Percentiles rank a stretch among this genome's conserved stretches.
These are phyloP conservation scores for Beauveria sp. DNA, from an alignment of 2,329 filamentous ascomycete genomes.

Conservation along the genomic window DNA sequence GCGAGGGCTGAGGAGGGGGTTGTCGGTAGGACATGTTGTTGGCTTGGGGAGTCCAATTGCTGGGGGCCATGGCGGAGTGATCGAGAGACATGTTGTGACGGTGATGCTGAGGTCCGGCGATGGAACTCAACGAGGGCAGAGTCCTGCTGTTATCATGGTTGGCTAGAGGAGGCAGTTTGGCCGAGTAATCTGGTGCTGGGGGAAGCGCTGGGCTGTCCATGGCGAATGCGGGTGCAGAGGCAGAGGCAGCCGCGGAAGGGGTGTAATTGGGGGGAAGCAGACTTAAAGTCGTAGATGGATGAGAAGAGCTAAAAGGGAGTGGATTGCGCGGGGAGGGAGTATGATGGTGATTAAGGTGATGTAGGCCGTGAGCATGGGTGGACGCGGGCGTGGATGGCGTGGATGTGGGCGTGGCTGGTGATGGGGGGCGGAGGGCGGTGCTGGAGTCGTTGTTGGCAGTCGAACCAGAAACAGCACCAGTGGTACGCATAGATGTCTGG, in stretches of 20 bases:
- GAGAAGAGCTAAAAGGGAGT: constrained; percentile 14
- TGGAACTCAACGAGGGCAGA: constrained; percentile 29
- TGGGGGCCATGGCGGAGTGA: constrained; percentile 7
- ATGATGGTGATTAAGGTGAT: constrained; percentile 3
- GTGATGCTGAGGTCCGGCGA: constrained; percentile 23
- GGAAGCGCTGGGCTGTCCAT: constrained; percentile 3
- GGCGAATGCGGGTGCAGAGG: neutral
- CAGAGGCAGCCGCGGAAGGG: neutral
- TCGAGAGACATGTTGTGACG: constrained; percentile 14
- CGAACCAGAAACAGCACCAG: neutral
- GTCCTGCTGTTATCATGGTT: constrained; percentile 22
- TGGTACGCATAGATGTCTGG: neutral
- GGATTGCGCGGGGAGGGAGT: constrained; percentile 15
- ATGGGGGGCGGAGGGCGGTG: neutral
- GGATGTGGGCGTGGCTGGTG: neutral
- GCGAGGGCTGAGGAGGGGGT: constrained; percentile 17
- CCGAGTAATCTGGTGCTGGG: constrained; percentile 20
- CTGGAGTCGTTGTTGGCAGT: constrained; percentile 1
- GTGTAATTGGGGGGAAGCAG: constrained; percentile 1
- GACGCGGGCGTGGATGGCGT: neutral
- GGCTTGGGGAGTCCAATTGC: constrained; percentile 25
- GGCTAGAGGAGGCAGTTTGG: constrained; percentile 17
- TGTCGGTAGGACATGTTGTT: constrained; percentile 39
- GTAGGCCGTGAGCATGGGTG: constrained; percentile 17
- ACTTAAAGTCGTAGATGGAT: neutral